Base-by-base conservation (phyloP, 495 filamentous ascomycete genomes). In the Astrothelium subdiscretum region DNA sequence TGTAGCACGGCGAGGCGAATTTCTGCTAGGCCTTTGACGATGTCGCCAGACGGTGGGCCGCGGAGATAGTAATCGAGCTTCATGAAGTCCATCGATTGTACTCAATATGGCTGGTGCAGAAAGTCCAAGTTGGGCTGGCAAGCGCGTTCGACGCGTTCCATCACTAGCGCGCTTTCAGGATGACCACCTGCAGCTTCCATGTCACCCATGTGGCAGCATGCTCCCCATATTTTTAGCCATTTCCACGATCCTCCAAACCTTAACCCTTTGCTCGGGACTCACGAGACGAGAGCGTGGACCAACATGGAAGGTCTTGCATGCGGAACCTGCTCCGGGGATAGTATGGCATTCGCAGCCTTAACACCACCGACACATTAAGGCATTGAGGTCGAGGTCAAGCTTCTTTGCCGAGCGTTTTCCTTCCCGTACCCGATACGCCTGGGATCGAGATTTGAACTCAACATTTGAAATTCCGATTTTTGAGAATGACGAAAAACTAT, bases 1-100 rank as follows among this genome's bases (percentile, higher is more conserved):
- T 86, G 85, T 31, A 97, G 71, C 42, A 97, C 83, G 66, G 87
- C 83, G 69, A 87, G 82, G 62, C 90, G 83, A 68, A 91, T 76
- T 66, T 88, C 87, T 63, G 89, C 81, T 35, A 96, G 79, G 3
- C 84, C 86, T 51, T 83, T 80, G 1, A 75, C 68, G 4, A 88
- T 70, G 68, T 92, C 83, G 38, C 85, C 86, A 70, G 80, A 76
- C 11, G 85, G 85, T 13, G 89, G 88, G 0, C 90, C 90, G 60
- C 88, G 87, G 61, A 86, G 81, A 27, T 91, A 72, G 2, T 90
- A 69, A 48, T 72, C 48, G 20, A 54, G 48, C 76, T 65, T 90
- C 87, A 31, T 91, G 66, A 54, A 54, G 48, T 54, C 24, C 48
- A 54, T 27, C 24, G 5, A 29, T 29, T 29, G 24, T 20, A 15